Evolutionary conservation across 805 yeast genomes (phyloP).

Genomic region (Monosporozyma solicola): DNA sequence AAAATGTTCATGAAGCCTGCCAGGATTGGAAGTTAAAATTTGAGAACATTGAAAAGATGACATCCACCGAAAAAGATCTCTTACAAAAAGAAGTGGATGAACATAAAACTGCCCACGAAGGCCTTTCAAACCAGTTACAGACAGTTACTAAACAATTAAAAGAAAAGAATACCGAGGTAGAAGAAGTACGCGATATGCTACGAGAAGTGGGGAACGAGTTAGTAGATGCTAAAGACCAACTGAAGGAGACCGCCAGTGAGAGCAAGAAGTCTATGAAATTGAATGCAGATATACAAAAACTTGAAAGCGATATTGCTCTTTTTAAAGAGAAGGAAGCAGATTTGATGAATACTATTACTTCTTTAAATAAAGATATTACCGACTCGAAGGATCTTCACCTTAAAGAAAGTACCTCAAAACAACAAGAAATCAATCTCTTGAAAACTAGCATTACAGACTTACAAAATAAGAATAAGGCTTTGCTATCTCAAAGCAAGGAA

Average conservation of each 20-base stretch:
- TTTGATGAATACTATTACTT: slow-evolving; percentile 6
- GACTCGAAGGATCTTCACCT: slow-evolving; percentile 12
- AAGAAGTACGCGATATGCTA: slow-evolving; percentile 64
- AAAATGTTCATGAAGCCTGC: slow-evolving; percentile 4
- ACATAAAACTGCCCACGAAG: no score
- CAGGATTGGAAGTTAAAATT: slow-evolving; percentile 13
- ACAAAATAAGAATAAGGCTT: slow-evolving; percentile 11
- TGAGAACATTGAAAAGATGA: slow-evolving; percentile 7
- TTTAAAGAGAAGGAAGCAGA: slow-evolving; percentile 10
- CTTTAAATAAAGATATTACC: slow-evolving; percentile 16
- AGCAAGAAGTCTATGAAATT: slow-evolving; percentile 5
- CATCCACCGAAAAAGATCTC: not conserved
- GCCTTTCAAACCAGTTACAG: slow-evolving; percentile 13
- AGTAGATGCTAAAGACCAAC: slow-evolving; percentile 55
- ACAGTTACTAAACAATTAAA: slow-evolving; percentile 28
- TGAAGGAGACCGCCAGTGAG: slow-evolving; percentile 30
- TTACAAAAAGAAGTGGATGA: not conserved
- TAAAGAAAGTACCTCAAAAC: slow-evolving; percentile 15
- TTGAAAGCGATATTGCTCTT: slow-evolving; percentile 6
- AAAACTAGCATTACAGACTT: slow-evolving; percentile 5
- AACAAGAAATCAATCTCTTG: slow-evolving; percentile 4
- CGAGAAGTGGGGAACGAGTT: slow-evolving; percentile 70
- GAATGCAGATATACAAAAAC: slow-evolving; percentile 14
- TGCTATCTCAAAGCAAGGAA: slow-evolving; percentile 15
- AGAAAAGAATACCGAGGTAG: slow-evolving; percentile 52